Base-by-base conservation (phyloP, 73 alveolate genomes). In the Paramecium tetraurelia region DNA sequence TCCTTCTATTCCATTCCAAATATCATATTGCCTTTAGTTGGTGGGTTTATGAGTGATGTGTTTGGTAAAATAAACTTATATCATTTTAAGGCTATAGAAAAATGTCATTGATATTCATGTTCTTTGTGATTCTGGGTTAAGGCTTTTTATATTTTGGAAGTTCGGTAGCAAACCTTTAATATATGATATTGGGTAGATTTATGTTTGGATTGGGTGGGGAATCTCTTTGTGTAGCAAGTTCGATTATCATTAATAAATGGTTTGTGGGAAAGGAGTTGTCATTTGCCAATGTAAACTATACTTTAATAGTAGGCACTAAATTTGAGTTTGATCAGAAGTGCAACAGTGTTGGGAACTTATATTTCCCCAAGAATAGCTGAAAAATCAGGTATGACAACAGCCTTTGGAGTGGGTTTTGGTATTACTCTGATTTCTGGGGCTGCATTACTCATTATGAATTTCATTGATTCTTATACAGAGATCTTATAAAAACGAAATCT, bases 151-250 rank as follows among this genome's bases (percentile, higher is more conserved):
- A 77, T 43, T 70, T 89, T 53, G 94, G 94, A 24, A 44, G 75
- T 46, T 35, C 68, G 16, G 71, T 44, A 29, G 85, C 57, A 70
- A 71, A 59, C 40, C 84, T 89, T 14, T 59, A 89, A 43, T 58
- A 59, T 27, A 89, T 89, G 94, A 71, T 89, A 14, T 89, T 89
- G 48, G 94, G 94, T 12, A 77, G 94, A 46, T 89, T 89, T 35
- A 59, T 89, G 33, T 89, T 89, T 71, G 94, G 94, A 24, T 46
- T 89, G 70, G 94, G 94, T 18, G 94, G 94, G 10, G 94, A 89
- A 89, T 89, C 94, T 18, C 21, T 89, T 38, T 58, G 87, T 89
- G 59, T 89, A 24, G 58, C 92, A 70, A 89, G 44, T 12, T 31
- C 44, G 12, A 71, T 83, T 5, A 48, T 89, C 27, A 68, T 89